These are phyloP conservation scores for Paraphoma sp. DNA, from an alignment of 2,329 filamentous ascomycete species.

Conservation along the genomic window DNA sequence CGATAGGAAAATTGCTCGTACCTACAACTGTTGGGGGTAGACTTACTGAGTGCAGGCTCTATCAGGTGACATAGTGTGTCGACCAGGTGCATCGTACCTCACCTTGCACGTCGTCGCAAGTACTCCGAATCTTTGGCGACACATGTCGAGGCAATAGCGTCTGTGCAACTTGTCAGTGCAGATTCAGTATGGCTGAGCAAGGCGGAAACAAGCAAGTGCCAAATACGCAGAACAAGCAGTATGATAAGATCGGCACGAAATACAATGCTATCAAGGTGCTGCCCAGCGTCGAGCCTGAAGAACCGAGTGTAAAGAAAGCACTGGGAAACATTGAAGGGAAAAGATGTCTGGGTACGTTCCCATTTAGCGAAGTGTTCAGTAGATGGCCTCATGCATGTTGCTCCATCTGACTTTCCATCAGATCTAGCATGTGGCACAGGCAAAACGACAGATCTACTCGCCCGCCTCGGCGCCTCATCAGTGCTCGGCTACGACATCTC, in stretches of 20 bases:
- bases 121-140: too few relatives aligned
- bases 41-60: too few relatives aligned
- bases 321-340: slow-evolving; percentile 29
- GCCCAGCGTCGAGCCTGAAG: slow-evolving; percentile 28
- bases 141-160: too few relatives aligned
- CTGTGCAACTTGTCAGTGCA: not conserved
- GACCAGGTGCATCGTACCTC: too few relatives aligned
- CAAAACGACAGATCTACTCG: slow-evolving; percentile 31
- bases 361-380: not conserved
- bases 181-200: not conserved
- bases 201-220: not conserved
- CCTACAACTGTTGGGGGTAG: too few relatives aligned
- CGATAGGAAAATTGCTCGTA: too few relatives aligned
- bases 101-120: too few relatives aligned
- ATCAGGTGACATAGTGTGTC: too few relatives aligned
- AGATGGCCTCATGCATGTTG: too few relatives aligned
- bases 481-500: slow-evolving; percentile 40
- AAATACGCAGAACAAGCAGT: slow-evolving; percentile 34
- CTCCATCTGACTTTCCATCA: slow-evolving; percentile 2
- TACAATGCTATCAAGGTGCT: slow-evolving; percentile 34
- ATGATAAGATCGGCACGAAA: slow-evolving; percentile 35
- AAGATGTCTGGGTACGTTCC: slow-evolving; percentile 33
- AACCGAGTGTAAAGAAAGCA: slow-evolving; percentile 23
- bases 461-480: slow-evolving; percentile 25
- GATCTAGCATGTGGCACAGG: slow-evolving; percentile 42